These are phyloP conservation scores for Pinguiococcus pyrenoidosus DNA, from an alignment of 108 stramenopile species.

Conservation along the genomic window DNA sequence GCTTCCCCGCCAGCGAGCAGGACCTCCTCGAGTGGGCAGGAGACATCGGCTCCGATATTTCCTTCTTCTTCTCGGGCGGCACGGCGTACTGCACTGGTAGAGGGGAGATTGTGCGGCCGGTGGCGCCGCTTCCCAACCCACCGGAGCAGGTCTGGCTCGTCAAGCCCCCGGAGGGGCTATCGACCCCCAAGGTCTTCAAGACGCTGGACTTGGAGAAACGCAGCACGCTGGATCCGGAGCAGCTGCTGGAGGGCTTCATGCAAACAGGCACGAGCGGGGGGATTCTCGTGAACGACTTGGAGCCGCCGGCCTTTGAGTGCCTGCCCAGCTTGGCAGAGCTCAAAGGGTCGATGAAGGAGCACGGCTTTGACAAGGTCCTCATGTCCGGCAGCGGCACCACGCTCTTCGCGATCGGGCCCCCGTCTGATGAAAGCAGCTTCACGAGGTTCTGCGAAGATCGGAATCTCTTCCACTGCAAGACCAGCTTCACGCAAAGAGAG, in stretches of 20 bases:
- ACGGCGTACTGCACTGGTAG: constrained; percentile 89
- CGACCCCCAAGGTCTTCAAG: constrained; percentile 77
- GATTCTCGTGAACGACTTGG: constrained; percentile 27
- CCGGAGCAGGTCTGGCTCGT: constrained; percentile 62
- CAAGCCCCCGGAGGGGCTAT: constrained; percentile 70
- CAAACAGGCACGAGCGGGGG: neutral
- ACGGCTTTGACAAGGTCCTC: constrained; percentile 20
- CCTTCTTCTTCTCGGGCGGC: constrained; percentile 80
- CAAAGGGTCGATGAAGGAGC: constrained; percentile 17
- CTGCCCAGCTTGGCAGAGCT: constrained; percentile 16
- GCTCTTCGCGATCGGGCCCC: constrained; percentile 20
- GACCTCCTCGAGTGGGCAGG: constrained; percentile 83
- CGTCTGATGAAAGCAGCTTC: constrained; percentile 5
- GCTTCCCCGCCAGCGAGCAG: constrained; percentile 60
- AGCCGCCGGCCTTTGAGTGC: constrained; percentile 27
- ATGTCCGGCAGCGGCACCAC: constrained; percentile 35
- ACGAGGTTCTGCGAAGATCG: too few species aligned
- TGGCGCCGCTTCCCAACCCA: constrained; percentile 60
- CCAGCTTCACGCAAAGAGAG: too few species aligned
- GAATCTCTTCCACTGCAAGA: too few species aligned
- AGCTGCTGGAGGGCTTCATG: constrained; percentile 19
- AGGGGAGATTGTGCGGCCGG: constrained; percentile 75
- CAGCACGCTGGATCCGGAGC: constrained; percentile 11
- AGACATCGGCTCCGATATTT: constrained; percentile 79
- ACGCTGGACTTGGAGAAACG: constrained; percentile 45